Conservation (phyloP, 2,329 filamentous ascomycete species). For the Ascochyta fabae region DNA sequence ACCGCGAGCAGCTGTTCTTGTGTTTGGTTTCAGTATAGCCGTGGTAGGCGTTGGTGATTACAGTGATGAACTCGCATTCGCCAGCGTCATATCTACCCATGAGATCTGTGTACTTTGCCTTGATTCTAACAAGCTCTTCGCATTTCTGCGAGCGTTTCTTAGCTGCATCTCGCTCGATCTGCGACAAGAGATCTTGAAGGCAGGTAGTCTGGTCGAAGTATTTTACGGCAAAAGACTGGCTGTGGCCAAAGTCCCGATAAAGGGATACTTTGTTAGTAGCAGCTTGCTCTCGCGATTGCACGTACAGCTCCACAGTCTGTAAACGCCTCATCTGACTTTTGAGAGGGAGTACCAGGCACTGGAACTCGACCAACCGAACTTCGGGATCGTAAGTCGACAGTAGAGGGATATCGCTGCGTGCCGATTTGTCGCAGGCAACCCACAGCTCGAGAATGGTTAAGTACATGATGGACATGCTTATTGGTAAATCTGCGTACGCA, state of each 20-base stretch:
- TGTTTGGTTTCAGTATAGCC: conserved; percentile 18
- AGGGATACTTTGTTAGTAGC: conserved; percentile 36
- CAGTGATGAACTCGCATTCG: conserved; percentile 19
- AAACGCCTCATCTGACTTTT: conserved; percentile 57
- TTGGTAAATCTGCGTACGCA: conserved; percentile 53
- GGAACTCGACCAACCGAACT: conserved; percentile 50
- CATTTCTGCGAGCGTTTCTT: conserved; percentile 24
- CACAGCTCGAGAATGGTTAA: conserved; percentile 65
- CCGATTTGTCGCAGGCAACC: conserved; percentile 62
- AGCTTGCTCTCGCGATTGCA: conserved; percentile 43
- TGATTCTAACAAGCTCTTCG: conserved; percentile 24
- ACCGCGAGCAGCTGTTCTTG: conserved; percentile 34
- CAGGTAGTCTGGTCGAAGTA: conserved; percentile 56
- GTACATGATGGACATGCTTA: conserved; percentile 61
- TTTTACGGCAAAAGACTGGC: conserved; percentile 54
- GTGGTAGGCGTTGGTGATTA: conserved; percentile 3
- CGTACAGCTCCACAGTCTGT: conserved; percentile 55
- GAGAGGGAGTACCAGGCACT: conserved; percentile 55
- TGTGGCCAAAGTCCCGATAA: conserved; percentile 48
- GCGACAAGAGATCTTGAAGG: conserved; percentile 47
- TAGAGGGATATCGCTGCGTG: conserved; percentile 48
- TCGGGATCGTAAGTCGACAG: conserved; percentile 57
- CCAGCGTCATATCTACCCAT: conserved; percentile 18
- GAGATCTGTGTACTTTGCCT: conserved; percentile 20
- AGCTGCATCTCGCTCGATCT: conserved; percentile 52